Evolutionary conservation across 2,329 filamentous ascomycete species (phyloP), one percentile per base, ranked within the genome.

Genomic region (Fusarium scirpi): DNA sequence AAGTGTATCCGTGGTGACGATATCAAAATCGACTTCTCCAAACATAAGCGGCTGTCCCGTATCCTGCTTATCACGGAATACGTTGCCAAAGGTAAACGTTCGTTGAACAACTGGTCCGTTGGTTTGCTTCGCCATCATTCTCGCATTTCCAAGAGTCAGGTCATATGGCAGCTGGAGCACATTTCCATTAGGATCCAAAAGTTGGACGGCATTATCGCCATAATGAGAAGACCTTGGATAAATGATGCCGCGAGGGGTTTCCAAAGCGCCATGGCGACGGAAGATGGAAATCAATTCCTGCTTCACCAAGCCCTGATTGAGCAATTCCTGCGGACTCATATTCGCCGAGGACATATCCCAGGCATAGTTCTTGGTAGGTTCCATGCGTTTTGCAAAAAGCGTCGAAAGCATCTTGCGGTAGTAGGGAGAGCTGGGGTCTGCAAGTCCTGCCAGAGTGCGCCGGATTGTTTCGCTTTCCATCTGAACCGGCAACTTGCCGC

Each of bases 1-100:
- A 8, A 94, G 81, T 2, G 91, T 91, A 72, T 94, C 91, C 46
- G 89, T 87, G 1, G 94, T 95, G n/a, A 97, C 87, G 64, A 99
- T 94, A 80, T 99, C 96, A 78, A 98, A 99, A 78, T 98, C 94
- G 4, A 97, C 94, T 77, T 98, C 96, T 12, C 93, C 92, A 77
- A 93, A 92, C 75, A 91, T 92, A 60, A 87, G 87, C 9, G 96
- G 96, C 72, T 97, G 92, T 4, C 93, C 92, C 10, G 93, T 94
- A 58, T 90, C 90, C 51, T 90, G 85, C 47, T 88, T 90, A 69
- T 97, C 92, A 43, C 96, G 89, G 77, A 94, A 98, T 2, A 98
- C 94, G 34, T 87, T 91, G 9, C 94, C 94, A 78, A 99, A 98
- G 0, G 92, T 90, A 79, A 94, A 97, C 0, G 92, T 93, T 70